phyloP scores from a whole-genome alignment of 257 asterid genomes.

The Craterostigma plantagineum region DNA sequence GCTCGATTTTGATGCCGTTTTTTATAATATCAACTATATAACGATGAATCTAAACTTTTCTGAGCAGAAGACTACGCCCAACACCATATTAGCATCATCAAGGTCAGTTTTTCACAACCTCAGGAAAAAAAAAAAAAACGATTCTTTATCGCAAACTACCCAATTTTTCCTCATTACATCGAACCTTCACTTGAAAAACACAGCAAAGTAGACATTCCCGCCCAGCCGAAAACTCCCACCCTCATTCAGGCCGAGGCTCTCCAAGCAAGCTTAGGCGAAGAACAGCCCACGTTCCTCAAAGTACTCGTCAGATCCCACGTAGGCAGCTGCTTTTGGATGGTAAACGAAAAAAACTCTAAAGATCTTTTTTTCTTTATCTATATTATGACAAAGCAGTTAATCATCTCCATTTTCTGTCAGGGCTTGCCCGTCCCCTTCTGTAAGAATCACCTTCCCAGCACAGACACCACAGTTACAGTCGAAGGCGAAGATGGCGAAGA shows the following conservation, averaged over 20 bases:
- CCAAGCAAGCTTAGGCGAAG: conserved; percentile 30
- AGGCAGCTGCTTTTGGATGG: conserved; percentile 87
- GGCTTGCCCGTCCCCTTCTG: conserved; percentile 88
- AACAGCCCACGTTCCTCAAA: conserved; percentile 34
- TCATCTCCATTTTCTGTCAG: conserved; percentile 16
- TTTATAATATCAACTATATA: too few species aligned
- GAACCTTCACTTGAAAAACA: conserved; percentile 7
- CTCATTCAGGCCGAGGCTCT: conserved; percentile 60
- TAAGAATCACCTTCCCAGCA: conserved; percentile 45
- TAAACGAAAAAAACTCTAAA: conserved; percentile 5
- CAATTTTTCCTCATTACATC: conserved; percentile 1
- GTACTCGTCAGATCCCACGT: conserved; percentile 54
- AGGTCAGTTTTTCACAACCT: conserved; percentile 22
- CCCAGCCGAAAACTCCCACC: conserved; percentile 30
- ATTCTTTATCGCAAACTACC: conserved; percentile 1
- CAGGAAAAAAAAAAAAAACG: too few species aligned
- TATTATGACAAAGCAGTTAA: conserved; percentile 3
- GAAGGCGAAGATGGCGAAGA: conserved; percentile 58
- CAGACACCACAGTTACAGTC: conserved; percentile 32
- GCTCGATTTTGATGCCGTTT: background rate
- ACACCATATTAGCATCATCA: conserved; percentile 11
- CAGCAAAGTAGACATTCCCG: conserved; percentile 18
- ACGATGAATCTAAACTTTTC: conserved; percentile 6
- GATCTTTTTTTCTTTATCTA: background rate
- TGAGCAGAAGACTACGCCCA: conserved; percentile 28